Conservation (phyloP, 139 green algal species). For the Trebouxia sp. region DNA sequence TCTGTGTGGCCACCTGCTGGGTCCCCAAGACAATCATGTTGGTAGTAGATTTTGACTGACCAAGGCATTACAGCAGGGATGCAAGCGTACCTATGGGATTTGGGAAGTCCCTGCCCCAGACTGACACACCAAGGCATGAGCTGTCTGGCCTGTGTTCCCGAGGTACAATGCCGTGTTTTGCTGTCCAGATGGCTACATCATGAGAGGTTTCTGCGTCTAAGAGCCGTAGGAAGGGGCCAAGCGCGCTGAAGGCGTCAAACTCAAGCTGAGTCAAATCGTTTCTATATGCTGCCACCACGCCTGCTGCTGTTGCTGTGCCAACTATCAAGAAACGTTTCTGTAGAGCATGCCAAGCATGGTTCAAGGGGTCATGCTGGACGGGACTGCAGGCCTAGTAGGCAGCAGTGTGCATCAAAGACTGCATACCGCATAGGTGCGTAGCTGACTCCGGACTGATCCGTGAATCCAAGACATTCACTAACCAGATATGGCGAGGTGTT, state of each 20-base stretch:
- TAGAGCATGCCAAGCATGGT: slow-evolving; percentile 8
- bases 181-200: slow-evolving; percentile 68
- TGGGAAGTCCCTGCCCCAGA: slow-evolving; percentile 77
- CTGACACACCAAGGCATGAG: slow-evolving; percentile 56
- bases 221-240: slow-evolving; percentile 64
- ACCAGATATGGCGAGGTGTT: background rate
- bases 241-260: slow-evolving; percentile 43
- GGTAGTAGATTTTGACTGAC: background rate
- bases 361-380: too few relatives aligned
- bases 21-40: too few relatives aligned
- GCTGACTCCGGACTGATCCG: background rate
- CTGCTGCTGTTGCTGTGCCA: slow-evolving; percentile 22
- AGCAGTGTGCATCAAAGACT: background rate
- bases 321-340: slow-evolving; percentile 36
- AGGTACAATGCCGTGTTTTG: slow-evolving; percentile 68
- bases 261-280: slow-evolving; percentile 54
- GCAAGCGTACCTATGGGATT: slow-evolving; percentile 85
- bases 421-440: slow-evolving; percentile 9
- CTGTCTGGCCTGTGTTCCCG: slow-evolving; percentile 68
- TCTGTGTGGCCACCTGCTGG: too few relatives aligned
- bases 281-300: slow-evolving; percentile 38
- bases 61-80: background rate
- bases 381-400: background rate
- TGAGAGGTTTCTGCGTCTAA: slow-evolving; percentile 85
- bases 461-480: slow-evolving; percentile 5